Percentiles rank a stretch among this genome's conserved stretches.
Evolutionary conservation across 176 grass and related monocot species (phyloP).

Genomic region (Zizania latifolia): DNA sequence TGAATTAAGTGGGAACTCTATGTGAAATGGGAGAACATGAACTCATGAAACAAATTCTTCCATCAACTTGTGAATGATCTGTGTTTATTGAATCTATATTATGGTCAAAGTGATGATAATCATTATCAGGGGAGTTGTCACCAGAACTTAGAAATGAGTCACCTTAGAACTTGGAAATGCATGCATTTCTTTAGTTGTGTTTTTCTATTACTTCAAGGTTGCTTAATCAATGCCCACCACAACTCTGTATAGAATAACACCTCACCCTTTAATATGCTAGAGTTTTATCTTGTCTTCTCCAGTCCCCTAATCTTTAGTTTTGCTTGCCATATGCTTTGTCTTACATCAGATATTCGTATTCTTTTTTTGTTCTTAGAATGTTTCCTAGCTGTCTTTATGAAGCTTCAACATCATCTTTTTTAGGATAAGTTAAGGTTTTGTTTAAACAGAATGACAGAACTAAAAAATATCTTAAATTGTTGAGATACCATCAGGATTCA

Average conservation of each 20-base stretch:
- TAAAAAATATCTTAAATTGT: background rate
- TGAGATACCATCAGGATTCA: background rate
- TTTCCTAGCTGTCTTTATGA: background rate
- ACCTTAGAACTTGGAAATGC: background rate
- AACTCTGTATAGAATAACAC: background rate
- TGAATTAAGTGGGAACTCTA: background rate
- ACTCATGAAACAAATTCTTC: background rate
- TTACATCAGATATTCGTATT: background rate
- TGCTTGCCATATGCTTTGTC: background rate
- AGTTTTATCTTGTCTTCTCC: background rate
- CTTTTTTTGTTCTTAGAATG: background rate
- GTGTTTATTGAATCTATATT: background rate
- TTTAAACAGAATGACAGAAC: background rate
- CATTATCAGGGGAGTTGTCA: background rate
- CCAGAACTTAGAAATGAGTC: background rate
- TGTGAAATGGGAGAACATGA: background rate
- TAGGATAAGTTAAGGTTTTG: background rate
- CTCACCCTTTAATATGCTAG: background rate
- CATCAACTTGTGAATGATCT: conserved; percentile 4
- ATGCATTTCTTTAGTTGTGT: background rate
- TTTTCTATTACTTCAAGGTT: background rate
- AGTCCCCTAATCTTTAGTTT: background rate
- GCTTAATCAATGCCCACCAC: background rate
- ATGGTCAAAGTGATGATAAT: background rate
- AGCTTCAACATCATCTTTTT: background rate